phyloP scores from a whole-genome alignment of 192 early-diverging fungal genomes.

The Coemansia sp. region DNA sequence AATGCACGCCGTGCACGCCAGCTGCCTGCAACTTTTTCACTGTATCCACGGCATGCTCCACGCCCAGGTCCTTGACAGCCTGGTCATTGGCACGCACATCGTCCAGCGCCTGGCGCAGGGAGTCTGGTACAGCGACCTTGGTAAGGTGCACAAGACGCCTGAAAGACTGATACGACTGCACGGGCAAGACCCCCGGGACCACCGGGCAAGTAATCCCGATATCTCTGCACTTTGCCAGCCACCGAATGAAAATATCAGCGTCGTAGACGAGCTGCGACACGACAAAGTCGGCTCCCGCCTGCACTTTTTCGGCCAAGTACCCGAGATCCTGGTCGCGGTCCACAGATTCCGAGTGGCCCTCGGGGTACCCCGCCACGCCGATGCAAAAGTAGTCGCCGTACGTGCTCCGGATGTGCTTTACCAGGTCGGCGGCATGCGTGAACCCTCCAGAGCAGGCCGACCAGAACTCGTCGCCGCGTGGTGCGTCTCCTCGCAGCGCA shows the following conservation, averaged over 20 bases:
- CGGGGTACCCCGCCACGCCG: constrained; percentile 93
- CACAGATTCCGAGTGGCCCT: constrained; percentile 69
- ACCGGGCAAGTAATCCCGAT: constrained; percentile 80
- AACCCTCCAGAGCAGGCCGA: constrained; percentile 72
- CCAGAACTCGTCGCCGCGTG: constrained; percentile 81
- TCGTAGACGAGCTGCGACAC: constrained; percentile 98
- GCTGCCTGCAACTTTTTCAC: constrained; percentile 62
- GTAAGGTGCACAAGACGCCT: constrained; percentile 84
- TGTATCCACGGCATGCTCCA: constrained; percentile 78
- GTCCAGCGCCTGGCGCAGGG: constrained; percentile 76
- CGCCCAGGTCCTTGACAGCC: constrained; percentile 94
- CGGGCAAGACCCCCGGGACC: constrained; percentile 93
- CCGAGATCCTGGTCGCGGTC: constrained; percentile 66
- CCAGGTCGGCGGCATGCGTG: constrained; percentile 83
- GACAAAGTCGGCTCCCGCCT: constrained; percentile 93
- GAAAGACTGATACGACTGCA: constrained; percentile 92
- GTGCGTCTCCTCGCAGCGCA: constrained; percentile 94
- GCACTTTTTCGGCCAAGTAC: constrained; percentile 84
- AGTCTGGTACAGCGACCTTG: constrained; percentile 82
- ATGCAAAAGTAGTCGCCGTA: constrained; percentile 96
- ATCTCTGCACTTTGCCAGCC: constrained; percentile 73
- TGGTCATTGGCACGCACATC: constrained; percentile 94
- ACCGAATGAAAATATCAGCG: constrained; percentile 73
- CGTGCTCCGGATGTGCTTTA: constrained; percentile 82
- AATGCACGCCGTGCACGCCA: constrained; percentile 78